Base-by-base conservation (phyloP, 768 basidiomycete genomes). In the Lactarius quietus region DNA sequence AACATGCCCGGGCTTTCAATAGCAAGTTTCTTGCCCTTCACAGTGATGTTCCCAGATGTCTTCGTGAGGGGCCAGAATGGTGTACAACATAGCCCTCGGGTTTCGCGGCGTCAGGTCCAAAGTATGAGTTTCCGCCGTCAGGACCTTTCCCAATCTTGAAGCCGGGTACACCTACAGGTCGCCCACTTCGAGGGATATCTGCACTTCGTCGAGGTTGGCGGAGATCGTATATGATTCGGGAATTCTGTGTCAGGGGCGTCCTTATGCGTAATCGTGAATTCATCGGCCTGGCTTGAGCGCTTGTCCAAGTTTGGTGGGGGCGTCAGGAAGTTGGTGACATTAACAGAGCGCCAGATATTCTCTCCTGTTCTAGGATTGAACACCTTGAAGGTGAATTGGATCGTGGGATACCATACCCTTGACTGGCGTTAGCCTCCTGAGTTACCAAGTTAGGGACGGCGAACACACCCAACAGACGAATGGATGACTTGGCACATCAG, bases 331-430 rank as follows among this genome's bases (percentile, higher is more conserved):
- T 92, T 90, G 72, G 81, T 80, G 43, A 92, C 90, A 64, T 93
- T 94, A 74, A 93, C 73, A 31, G 92, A 93, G 75, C 90, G 92
- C 95, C 95, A 99, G 64, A 79, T 80, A 54, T 77, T 82, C 71
- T 90, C 82, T 62, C 86, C 84, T 23, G 88, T 92, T 67, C 83
- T 81, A 6, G 93, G 88, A 72, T 97, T 84, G 79, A 84, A 88
- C 58, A 90, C 77, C 77, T 95, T 96, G 86, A 88, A 95, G 5
- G 87, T 91, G 76, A 98, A 93, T 76, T 99, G 96, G 71, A 96
- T 88, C 35, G 89, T 92, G 4, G 97, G 95, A 73, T 91, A 95
- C 87, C 95, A 95, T 66, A 98, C 75, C 28, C 95, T 96, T 72
- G 63, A 64, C 59, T 45, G 60, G 64, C 39, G 61, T 64, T 51